phyloP scores from a whole-genome alignment of 345 rosid species.

The Brassica rapa region DNA sequence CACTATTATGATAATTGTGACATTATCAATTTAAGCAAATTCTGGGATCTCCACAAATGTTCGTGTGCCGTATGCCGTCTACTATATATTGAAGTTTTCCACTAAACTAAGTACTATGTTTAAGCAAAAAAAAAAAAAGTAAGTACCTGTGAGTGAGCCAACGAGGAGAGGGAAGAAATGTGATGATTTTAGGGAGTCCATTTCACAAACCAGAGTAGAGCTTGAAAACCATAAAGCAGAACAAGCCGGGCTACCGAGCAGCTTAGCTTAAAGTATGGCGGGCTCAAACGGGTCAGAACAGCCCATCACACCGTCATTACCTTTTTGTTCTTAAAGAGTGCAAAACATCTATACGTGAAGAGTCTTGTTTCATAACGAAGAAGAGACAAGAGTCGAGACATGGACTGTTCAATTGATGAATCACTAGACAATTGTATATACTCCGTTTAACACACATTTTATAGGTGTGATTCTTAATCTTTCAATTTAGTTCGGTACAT shows the following conservation, averaged over 20 bases:
- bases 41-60: conserved; percentile 1
- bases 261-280: neutral
- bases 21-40: neutral
- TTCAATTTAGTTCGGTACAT: neutral
- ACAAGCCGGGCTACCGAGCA: neutral
- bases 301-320: neutral
- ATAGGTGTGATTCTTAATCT: neutral
- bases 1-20: neutral
- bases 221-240: neutral
- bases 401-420: conserved; percentile 5
- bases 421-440: conserved; percentile 7
- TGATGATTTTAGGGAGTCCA: neutral
- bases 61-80: neutral
- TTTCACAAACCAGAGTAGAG: neutral
- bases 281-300: neutral
- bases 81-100: neutral
- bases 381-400: conserved; percentile 4
- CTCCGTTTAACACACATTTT: conserved; percentile 4
- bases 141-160: neutral
- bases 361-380: conserved; percentile 1
- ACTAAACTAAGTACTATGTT: neutral
- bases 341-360: neutral
- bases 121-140: too few species aligned
- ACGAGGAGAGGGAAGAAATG: neutral
- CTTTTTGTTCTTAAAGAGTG: neutral